A percentile compares a stretch with the other conserved stretches of the same genome.
These are phyloP conservation scores for Mucor lusitanicus DNA, from an alignment of 371 early-diverging fungal genomes.

Conservation along the genomic window DNA sequence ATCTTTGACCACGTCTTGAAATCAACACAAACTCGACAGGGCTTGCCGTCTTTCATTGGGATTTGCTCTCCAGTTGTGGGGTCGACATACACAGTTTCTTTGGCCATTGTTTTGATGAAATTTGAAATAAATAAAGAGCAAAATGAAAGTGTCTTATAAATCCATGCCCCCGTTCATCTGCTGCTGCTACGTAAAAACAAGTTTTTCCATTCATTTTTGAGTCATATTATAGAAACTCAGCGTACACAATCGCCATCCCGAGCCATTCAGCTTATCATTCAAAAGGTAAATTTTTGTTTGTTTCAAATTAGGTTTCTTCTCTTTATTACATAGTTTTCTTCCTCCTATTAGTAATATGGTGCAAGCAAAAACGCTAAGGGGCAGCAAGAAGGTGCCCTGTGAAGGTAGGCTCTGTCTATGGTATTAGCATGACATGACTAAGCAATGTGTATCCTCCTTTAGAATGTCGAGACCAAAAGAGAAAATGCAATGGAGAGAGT, in stretches of 20 bases:
- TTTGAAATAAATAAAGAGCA: neutral
- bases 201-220: neutral
- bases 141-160: neutral
- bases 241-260: neutral
- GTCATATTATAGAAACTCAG: conserved; percentile 1
- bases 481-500: conserved; percentile 31
- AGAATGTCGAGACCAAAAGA: conserved; percentile 46
- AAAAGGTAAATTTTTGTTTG: neutral
- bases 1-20: conserved; percentile 67
- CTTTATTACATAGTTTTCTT: neutral
- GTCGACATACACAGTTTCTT: conserved; percentile 31
- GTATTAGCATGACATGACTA: neutral
- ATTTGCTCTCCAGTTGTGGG: conserved; percentile 46
- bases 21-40: conserved; percentile 77
- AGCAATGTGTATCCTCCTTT: neutral
- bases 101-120: conserved; percentile 6
- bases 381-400: conserved; percentile 17
- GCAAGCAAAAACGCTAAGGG: neutral
- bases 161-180: neutral
- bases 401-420: conserved; percentile 13
- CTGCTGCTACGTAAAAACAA: neutral
- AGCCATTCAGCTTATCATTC: neutral
- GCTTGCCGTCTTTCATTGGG: conserved; percentile 62
- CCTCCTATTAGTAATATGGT: neutral
- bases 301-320: conserved; percentile 4